Conservation (phyloP, 1,139 yeast genomes). For the Magnusiomyces sp. region DNA sequence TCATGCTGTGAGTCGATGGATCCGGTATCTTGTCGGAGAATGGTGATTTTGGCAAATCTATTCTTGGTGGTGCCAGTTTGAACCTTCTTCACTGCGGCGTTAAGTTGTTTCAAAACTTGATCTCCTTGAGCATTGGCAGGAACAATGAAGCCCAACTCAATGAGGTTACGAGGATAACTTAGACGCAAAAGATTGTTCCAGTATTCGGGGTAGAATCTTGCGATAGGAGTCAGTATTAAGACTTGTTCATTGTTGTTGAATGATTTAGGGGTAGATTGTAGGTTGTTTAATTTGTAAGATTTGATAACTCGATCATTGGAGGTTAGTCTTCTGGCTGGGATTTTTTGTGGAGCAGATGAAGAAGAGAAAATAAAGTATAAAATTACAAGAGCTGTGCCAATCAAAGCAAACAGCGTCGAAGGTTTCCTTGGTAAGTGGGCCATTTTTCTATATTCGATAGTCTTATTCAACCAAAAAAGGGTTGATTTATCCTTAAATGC, state of each 20-base stretch:
- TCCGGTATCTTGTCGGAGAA: slow-evolving; percentile 82
- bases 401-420: slow-evolving; percentile 6
- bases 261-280: slow-evolving; percentile 63
- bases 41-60: slow-evolving; percentile 70
- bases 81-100: slow-evolving; percentile 60
- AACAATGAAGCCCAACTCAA: slow-evolving; percentile 84
- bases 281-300: slow-evolving; percentile 72
- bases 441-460: not conserved
- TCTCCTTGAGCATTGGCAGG: slow-evolving; percentile 82
- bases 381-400: slow-evolving; percentile 63
- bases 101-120: slow-evolving; percentile 58
- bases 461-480: not conserved
- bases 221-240: slow-evolving; percentile 79
- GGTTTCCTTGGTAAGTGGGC: slow-evolving; percentile 3
- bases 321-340: not conserved
- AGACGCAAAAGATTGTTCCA: slow-evolving; percentile 75
- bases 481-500: no score
- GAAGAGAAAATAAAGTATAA: slow-evolving; percentile 2
- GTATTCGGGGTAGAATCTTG: slow-evolving; percentile 72
- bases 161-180: slow-evolving; percentile 72
- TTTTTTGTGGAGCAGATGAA: slow-evolving; percentile 1
- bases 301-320: slow-evolving; percentile 36
- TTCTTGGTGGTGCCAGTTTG: slow-evolving; percentile 50
- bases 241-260: slow-evolving; percentile 71
- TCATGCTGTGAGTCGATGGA: slow-evolving; percentile 51